Percentiles rank a stretch among this genome's conserved stretches.
Evolutionary conservation across 2,329 filamentous ascomycete genomes (phyloP).

Genomic region (Verticillium albo-atrum): DNA sequence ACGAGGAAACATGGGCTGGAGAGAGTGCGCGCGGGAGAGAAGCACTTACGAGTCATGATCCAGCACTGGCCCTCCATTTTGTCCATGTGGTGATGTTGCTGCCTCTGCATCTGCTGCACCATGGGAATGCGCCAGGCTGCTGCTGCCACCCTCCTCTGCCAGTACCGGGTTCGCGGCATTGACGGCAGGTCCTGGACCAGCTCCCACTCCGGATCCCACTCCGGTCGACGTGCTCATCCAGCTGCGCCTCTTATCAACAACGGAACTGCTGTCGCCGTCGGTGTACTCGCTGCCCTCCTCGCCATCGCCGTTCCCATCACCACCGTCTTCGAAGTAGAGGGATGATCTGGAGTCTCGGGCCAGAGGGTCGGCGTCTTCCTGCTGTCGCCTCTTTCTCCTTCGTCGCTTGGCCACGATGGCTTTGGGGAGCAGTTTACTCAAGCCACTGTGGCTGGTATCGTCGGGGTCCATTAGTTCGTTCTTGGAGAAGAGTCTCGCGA

Average conservation of each 20-base stretch:
- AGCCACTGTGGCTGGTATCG: conserved; percentile 20
- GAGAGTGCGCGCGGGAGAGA: no score
- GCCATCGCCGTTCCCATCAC: not conserved
- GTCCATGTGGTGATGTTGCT: conserved; percentile 2
- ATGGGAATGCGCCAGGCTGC: not conserved
- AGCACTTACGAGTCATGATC: conserved; percentile 1
- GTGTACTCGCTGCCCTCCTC: not conserved
- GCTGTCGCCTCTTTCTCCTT: conserved; percentile 34
- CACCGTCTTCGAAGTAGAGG: not conserved
- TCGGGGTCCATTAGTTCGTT: not conserved
- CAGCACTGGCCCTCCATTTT: not conserved
- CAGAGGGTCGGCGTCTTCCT: conserved; percentile 27
- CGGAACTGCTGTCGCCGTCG: conserved; percentile 12
- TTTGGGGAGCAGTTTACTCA: conserved; percentile 51
- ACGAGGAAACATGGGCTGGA: not conserved
- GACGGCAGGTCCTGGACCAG: no score
- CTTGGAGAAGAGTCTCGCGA: not conserved
- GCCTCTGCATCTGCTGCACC: conserved; percentile 32
- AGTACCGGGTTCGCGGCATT: no score
- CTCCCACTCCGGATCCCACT: no score
- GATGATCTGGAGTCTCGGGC: not conserved
- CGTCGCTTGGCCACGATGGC: conserved; percentile 44
- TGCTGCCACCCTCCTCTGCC: not conserved
- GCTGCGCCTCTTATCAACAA: conserved; percentile 19
- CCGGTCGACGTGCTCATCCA: not conserved